Percentiles rank a stretch among this genome's conserved stretches.
Evolutionary conservation across 768 basidiomycete species (phyloP).

Genomic region (Rubroboletus pulcherrimus): DNA sequence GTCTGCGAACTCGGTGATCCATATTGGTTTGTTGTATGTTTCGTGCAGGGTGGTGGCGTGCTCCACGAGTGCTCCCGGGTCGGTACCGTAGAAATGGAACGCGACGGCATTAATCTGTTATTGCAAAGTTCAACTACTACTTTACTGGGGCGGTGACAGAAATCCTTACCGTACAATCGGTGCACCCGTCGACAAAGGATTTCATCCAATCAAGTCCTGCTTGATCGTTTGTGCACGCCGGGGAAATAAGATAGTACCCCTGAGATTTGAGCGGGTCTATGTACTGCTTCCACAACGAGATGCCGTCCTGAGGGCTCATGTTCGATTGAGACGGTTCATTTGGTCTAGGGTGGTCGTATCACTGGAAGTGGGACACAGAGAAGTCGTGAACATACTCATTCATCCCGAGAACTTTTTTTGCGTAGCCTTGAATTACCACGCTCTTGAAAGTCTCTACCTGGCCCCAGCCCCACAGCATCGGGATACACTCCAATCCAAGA

Average conservation of each 20-base stretch:
- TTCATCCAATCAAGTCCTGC: constrained; percentile 65
- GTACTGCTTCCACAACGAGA: constrained; percentile 58
- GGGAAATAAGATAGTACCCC: constrained; percentile 63
- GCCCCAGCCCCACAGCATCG: constrained; percentile 72
- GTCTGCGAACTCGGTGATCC: constrained; percentile 73
- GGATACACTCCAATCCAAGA: constrained; percentile 52
- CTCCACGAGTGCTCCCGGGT: constrained; percentile 43
- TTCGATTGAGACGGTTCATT: constrained; percentile 64
- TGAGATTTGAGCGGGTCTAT: constrained; percentile 55
- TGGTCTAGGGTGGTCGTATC: constrained; percentile 45
- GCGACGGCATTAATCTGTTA: constrained; percentile 58
- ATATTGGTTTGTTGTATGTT: constrained; percentile 45
- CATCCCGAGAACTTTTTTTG: constrained; percentile 55
- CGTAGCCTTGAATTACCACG: constrained; percentile 49
- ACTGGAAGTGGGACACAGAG: neutral
- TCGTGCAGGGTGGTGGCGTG: constrained; percentile 51
- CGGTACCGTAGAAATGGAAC: constrained; percentile 69
- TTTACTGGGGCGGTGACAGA: neutral
- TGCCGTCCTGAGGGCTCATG: constrained; percentile 52
- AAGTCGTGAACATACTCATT: constrained; percentile 63
- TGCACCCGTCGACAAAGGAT: constrained; percentile 52
- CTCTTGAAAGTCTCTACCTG: constrained; percentile 47
- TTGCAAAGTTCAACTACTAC: neutral
- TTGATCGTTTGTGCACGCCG: constrained; percentile 65
- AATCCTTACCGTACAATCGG: constrained; percentile 47